Conservation (phyloP, 2,329 filamentous ascomycete species). For the Pseudopithomyces maydicus region DNA sequence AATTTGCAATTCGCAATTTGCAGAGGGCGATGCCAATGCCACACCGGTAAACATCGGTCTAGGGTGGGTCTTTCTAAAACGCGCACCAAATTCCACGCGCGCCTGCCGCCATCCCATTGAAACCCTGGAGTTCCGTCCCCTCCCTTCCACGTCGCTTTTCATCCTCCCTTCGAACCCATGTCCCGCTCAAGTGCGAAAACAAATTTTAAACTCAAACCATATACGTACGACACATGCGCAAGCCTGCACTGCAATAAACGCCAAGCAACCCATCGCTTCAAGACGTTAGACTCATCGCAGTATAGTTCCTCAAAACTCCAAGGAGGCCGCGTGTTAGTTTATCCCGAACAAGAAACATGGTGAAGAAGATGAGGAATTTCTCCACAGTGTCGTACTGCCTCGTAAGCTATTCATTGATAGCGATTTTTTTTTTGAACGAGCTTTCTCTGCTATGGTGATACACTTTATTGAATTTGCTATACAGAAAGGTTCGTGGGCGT, state of each 20-base stretch:
- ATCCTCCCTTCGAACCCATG: not conserved
- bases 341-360: conserved; percentile 13
- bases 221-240: not conserved
- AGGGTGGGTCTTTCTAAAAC: not conserved
- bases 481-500: not conserved
- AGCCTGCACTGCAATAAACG: not conserved
- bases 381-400: not conserved
- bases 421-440: not conserved
- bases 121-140: not conserved
- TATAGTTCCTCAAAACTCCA: not conserved
- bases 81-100: too few relatives aligned
- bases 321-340: conserved; percentile 12
- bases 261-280: not conserved
- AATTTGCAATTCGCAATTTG: not conserved
- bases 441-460: not conserved
- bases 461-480: not conserved
- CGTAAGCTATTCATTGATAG: not conserved
- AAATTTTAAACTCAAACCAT: not conserved
- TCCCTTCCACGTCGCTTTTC: not conserved
- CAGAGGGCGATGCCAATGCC: not conserved
- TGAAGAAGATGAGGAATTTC: conserved; percentile 7
- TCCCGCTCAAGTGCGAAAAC: not conserved
- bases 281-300: not conserved
- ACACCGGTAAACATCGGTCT: not conserved
- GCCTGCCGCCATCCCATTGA: not conserved